phyloP scores from a whole-genome alignment of 2,329 filamentous ascomycete genomes.

The Fusarium poae region DNA sequence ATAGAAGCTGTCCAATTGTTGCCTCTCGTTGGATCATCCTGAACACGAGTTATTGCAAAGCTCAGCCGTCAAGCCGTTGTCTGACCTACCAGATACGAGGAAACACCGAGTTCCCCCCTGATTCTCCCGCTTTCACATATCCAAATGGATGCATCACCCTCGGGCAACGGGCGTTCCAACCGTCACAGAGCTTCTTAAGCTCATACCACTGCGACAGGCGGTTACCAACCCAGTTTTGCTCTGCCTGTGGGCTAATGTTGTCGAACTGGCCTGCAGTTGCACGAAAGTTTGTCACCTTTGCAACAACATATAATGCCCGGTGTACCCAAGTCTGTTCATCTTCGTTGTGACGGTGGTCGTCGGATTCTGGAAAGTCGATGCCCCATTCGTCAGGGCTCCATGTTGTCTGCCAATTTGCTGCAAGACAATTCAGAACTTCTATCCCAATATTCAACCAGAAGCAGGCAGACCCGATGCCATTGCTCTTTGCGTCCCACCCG shows the following conservation, averaged over 20 bases:
- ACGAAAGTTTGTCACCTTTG: conserved; percentile 88
- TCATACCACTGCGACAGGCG: conserved; percentile 81
- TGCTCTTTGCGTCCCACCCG: conserved; percentile 84
- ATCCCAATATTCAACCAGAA: conserved; percentile 95
- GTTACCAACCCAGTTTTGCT: conserved; percentile 73
- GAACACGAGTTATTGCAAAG: neutral
- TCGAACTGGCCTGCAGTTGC: conserved; percentile 74
- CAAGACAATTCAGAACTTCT: conserved; percentile 89
- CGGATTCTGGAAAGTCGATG: conserved; percentile 75
- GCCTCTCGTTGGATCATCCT: conserved; percentile 87
- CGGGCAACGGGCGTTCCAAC: conserved; percentile 84
- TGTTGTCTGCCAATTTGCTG: conserved; percentile 86
- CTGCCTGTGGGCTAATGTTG: conserved; percentile 70
- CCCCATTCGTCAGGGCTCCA: conserved; percentile 95
- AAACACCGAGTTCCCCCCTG: conserved; percentile 78
- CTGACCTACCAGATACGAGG: conserved; percentile 82
- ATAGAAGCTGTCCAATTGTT: conserved; percentile 86
- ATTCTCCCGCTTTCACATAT: conserved; percentile 77
- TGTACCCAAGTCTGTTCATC: conserved; percentile 85
- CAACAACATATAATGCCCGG: conserved; percentile 88
- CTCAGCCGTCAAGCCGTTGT: neutral
- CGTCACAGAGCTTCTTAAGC: conserved; percentile 84
- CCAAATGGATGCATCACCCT: conserved; percentile 89
- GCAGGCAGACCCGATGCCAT: conserved; percentile 85
- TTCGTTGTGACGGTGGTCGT: conserved; percentile 60